These are phyloP conservation scores for Quillaja saponaria DNA, from an alignment of 306 rosid species.

Conservation along the genomic window DNA sequence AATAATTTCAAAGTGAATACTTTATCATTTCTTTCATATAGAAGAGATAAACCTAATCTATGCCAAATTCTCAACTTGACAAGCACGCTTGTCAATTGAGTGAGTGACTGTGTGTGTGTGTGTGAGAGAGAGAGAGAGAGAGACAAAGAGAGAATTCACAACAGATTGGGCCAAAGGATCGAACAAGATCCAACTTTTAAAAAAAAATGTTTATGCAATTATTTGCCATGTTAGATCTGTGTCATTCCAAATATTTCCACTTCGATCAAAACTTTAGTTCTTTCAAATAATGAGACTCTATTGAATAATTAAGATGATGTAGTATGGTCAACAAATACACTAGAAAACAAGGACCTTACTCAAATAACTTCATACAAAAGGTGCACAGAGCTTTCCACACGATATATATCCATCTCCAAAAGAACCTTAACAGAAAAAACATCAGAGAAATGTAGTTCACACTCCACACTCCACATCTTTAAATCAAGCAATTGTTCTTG, in stretches of 20 bases:
- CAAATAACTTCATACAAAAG: neutral
- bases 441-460: neutral
- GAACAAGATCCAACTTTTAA: slow-evolving; percentile 3
- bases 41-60: slow-evolving; percentile 3
- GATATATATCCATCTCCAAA: neutral
- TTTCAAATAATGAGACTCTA: neutral
- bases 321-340: neutral
- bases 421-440: neutral
- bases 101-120: too few species aligned
- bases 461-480: slow-evolving; percentile 1
- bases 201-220: neutral
- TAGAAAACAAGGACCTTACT: neutral
- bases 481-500: neutral
- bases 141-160: neutral
- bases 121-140: neutral
- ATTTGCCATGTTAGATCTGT: too few species aligned
- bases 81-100: neutral
- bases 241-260: slow-evolving; percentile 1
- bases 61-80: slow-evolving; percentile 13
- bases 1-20: too few species aligned
- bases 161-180: neutral
- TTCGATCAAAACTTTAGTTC: neutral
- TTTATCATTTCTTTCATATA: neutral
- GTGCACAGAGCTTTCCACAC: too few species aligned
- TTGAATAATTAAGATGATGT: neutral